Base-by-base conservation (phyloP, 208 protist species). In the Acanthamoeba sp. region DNA sequence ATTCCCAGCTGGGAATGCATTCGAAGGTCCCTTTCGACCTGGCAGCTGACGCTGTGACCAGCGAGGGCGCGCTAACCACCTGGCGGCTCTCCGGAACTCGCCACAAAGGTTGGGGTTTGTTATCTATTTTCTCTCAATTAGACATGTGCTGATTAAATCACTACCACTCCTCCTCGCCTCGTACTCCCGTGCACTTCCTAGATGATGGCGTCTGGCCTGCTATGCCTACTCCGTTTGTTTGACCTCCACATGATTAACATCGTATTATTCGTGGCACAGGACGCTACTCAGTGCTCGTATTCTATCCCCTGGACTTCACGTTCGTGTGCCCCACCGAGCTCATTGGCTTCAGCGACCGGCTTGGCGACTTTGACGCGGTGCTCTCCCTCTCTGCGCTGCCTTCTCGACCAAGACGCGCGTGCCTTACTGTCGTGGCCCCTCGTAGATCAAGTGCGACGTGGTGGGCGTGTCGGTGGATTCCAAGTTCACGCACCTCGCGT, bases 281-380 rank as follows among this genome's bases (percentile, higher is more conserved):
- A n/a, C 96, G 96, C 89, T 99, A 98, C 95, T 94, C 99, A 29
- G 98, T 99, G 55, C 97, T 99, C 57, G 99, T 99, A 97, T 99
- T 99, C 97, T 99, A 99, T 96, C 98, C 98, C 48, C 94, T 99
- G 34, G 98, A 99, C 97, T 99, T 99, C 97, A 99, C 98, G 45
- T 99, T 99, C 95, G 98, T 99, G 93, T 99, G 99, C 97, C 99
- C 99, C 48, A 99, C 98, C 22, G 98, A 99, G 97, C 99, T 99
- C 94, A 98, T 98, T 95, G 98, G 98, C 93, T 99, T 99, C 98
- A 98, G 96, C 64, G 98, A 99, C 91, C 95, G 96, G 93, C 96
- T 96, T 48, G 98, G 97, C 80, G 97, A 99, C 95, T 99, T 99
- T 97, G 94, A 73, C n/a, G 85, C 88, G 50, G 50, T 98, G 45